Evolutionary conservation across 148 eudicot species (phyloP), one percentile per base, ranked within the genome.

Genomic region (Dianthus caryophyllus): DNA sequence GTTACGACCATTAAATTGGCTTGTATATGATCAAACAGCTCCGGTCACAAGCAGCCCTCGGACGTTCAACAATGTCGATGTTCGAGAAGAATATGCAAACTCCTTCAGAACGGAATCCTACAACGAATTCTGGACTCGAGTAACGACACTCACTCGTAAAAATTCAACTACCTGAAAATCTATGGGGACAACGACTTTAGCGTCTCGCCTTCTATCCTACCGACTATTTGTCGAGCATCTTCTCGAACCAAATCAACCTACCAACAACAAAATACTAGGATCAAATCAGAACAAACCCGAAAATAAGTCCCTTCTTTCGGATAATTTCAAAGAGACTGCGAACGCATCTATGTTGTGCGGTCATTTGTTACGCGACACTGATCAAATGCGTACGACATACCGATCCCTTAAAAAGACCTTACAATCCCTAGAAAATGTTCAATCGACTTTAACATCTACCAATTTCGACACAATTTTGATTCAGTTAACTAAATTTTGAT

Each of bases 91-190:
- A 71, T 93, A 93, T 31, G 98, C 96, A 0, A 87, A 89, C 30
- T 90, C 98, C 14, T 93, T 93, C 17, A 84, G 98, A 26, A 93
- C 98, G 9, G 85, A 93, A 76, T 93, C 98, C 2, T 93, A 89
- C 74, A 64, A 71, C 1, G 84, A 84, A 16, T 93, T 93, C 48
- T 93, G 98, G 98, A 78, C 78, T 10, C 90, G 89, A 8, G 88
- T 93, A 17, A 62, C 84, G 1, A 80, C 83, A 12, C 56, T 85
- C 47, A 77, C 65, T 51, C 71, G 61, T 31, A 61, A 58, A 13
- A 68, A 76, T 49, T 48, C 79, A 1, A 17, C 69, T 39, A 74
- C 69, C 5, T 47, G 67, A 46, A 66, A 53, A 38, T 71, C 82
- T 7, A 47, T 81, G 44, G 88, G 87, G 5, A 81, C 89, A 18